These are phyloP conservation scores for Paecilomyces fulvus DNA, from an alignment of 2,329 filamentous ascomycete species.

Conservation along the genomic window DNA sequence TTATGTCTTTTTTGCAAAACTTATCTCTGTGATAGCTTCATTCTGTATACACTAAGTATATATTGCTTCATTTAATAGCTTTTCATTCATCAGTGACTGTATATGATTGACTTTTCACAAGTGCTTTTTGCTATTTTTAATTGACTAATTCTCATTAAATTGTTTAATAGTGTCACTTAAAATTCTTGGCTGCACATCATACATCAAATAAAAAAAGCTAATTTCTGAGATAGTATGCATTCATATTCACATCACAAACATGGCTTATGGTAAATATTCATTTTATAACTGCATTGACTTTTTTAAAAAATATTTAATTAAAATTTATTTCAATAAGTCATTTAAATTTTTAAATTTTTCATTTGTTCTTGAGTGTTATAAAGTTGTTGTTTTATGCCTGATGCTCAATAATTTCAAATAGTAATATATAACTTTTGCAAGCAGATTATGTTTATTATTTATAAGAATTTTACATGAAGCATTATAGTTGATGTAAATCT, in stretches of 20 bases:
- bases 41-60: no score
- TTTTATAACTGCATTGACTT: background rate
- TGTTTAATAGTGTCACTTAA: background rate
- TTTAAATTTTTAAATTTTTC: background rate
- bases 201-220: background rate
- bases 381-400: background rate
- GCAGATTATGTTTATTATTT: background rate
- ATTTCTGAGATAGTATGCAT: background rate
- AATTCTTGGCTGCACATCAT: background rate
- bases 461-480: background rate
- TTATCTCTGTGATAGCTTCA: no score
- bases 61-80: background rate
- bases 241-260: background rate
- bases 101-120: no score
- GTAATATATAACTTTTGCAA: background rate
- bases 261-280: background rate
- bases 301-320: background rate
- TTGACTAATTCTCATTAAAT: background rate
- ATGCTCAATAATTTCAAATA: background rate
- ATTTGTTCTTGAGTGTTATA: background rate
- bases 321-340: no score
- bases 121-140: no score
- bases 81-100: background rate
- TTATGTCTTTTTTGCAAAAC: no score
- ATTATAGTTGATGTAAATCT: no score